Conservation (phyloP, 2,329 filamentous ascomycete species). For the Diplodia mutila region DNA sequence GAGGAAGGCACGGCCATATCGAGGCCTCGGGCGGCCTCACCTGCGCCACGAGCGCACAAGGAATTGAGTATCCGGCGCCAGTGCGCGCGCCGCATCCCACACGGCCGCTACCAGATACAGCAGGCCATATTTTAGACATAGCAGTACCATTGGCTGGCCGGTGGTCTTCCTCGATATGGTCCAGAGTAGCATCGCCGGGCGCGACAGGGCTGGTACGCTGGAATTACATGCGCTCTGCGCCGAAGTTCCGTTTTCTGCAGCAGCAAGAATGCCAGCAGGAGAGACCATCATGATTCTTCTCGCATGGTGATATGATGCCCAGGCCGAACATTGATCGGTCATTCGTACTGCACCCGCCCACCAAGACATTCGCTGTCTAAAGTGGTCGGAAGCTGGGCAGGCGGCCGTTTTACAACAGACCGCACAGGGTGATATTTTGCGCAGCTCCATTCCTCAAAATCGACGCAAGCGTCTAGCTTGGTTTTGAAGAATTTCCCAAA, state of each 20-base stretch:
- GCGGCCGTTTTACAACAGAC: not conserved
- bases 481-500: not conserved
- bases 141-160: not conserved
- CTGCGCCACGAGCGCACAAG: not conserved
- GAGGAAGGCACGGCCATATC: not conserved
- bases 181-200: not conserved
- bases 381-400: not conserved
- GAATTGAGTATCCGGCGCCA: not conserved
- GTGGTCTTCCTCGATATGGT: not conserved
- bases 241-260: not conserved
- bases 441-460: not conserved
- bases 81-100: not conserved
- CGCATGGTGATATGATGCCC: not conserved
- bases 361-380: not conserved
- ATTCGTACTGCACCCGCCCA: not conserved
- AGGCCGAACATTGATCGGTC: not conserved
- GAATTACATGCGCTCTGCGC: not conserved
- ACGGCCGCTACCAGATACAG: not conserved
- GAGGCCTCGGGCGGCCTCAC: not conserved
- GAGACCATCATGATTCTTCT: not conserved
- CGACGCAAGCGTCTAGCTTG: not conserved
- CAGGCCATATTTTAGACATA: not conserved
- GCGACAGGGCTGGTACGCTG: not conserved
- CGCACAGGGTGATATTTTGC: not conserved
- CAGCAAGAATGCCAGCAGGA: not conserved